Percentiles rank a stretch among this genome's conserved stretches.
These are phyloP conservation scores for Entomortierella beljakovae DNA, from an alignment of 192 early-diverging fungal species.

Conservation along the genomic window DNA sequence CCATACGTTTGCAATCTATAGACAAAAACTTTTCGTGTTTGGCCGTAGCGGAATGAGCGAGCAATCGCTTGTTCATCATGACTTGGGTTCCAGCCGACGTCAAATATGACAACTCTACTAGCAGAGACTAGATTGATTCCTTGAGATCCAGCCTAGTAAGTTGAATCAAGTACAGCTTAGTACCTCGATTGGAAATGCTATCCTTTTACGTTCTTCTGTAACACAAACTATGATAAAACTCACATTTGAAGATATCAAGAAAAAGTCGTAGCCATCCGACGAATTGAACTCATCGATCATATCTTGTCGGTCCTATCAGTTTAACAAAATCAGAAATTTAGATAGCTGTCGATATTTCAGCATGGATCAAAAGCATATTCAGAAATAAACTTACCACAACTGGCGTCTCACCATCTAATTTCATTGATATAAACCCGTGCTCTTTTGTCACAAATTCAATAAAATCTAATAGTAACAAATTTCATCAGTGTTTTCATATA, in stretches of 20 bases:
- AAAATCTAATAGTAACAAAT: slow-evolving; percentile 20
- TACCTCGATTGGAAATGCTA: neutral
- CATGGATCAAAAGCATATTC: neutral
- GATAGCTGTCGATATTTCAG: neutral
- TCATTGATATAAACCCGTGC: slow-evolving; percentile 27
- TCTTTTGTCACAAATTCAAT: slow-evolving; percentile 11
- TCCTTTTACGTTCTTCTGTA: too few relatives aligned
- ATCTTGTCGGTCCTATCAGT: slow-evolving; percentile 56
- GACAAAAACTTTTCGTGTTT: slow-evolving; percentile 74
- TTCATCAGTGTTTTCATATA: too few relatives aligned
- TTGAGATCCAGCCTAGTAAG: slow-evolving; percentile 39
- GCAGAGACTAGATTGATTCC: slow-evolving; percentile 79
- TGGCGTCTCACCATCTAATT: slow-evolving; percentile 67
- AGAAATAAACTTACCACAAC: slow-evolving; percentile 28
- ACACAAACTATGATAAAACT: slow-evolving; percentile 1
- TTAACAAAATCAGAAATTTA: neutral
- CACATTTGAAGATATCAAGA: slow-evolving; percentile 72
- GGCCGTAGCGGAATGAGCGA: slow-evolving; percentile 77
- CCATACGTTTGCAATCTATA: slow-evolving; percentile 71
- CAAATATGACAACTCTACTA: slow-evolving; percentile 78
- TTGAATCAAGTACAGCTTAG: neutral
- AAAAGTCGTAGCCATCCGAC: slow-evolving; percentile 43
- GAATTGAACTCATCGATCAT: slow-evolving; percentile 77
- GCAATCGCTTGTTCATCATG: slow-evolving; percentile 82
- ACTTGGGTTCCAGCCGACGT: slow-evolving; percentile 86